Conservation (phyloP, 768 basidiomycete genomes). For the Suillus plorans region DNA sequence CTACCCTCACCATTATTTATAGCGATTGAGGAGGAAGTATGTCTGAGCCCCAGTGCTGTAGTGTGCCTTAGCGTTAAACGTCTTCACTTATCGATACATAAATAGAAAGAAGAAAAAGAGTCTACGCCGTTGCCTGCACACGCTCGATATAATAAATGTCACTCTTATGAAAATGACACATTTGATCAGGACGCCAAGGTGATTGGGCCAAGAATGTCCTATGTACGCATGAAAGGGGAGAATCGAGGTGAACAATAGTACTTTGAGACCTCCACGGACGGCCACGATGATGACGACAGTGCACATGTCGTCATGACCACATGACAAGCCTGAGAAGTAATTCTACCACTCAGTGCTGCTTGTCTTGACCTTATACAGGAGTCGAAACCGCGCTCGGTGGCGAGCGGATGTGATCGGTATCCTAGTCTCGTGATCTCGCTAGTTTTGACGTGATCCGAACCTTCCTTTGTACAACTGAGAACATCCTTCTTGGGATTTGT, state of each 20-base stretch:
- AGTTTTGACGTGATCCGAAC: conserved; percentile 32
- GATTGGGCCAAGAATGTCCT: too few species aligned
- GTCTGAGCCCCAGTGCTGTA: too few species aligned
- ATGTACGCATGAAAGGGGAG: too few species aligned
- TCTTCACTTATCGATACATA: background rate
- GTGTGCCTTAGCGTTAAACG: background rate
- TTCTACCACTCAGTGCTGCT: too few species aligned
- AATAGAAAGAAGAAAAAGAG: background rate
- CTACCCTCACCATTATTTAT: background rate
- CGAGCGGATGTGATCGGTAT: conserved; percentile 26
- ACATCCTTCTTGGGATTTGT: conserved; percentile 15
- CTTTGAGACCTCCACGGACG: too few species aligned
- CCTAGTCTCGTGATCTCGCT: conserved; percentile 17
- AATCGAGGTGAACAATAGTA: too few species aligned
- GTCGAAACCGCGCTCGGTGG: background rate
- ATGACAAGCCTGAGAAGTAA: too few species aligned
- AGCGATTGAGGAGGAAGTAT: background rate
- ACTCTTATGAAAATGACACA: too few species aligned
- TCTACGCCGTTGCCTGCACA: background rate
- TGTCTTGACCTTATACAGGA: background rate
- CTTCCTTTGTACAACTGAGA: conserved; percentile 8
- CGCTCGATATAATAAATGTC: too few species aligned
- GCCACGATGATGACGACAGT: too few species aligned
- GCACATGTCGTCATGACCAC: too few species aligned
- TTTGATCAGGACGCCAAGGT: too few species aligned